phyloP scores from a whole-genome alignment of 306 rosid species.

The Cucurbita maxima region DNA sequence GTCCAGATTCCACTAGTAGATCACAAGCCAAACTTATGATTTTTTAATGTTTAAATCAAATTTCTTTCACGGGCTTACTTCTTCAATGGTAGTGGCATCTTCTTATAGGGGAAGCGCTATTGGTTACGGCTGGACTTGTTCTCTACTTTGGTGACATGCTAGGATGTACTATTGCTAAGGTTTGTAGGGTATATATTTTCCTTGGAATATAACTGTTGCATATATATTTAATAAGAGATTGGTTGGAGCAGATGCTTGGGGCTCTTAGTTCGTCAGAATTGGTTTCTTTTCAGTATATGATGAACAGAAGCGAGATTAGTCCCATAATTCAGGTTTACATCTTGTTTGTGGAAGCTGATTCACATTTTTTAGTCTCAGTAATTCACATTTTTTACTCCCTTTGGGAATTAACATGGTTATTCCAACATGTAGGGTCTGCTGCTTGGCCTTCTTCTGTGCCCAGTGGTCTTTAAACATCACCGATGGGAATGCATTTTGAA shows the following conservation, averaged over 20 bases:
- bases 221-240: constrained; percentile 10
- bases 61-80: constrained; percentile 6
- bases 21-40: background rate
- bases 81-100: background rate
- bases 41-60: background rate
- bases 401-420: constrained; percentile 6
- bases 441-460: constrained; percentile 78
- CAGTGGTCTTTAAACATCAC: constrained; percentile 47
- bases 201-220: constrained; percentile 3
- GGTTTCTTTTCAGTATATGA: constrained; percentile 30
- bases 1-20: background rate
- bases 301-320: constrained; percentile 60
- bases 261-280: constrained; percentile 27
- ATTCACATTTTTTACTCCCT: constrained; percentile 11
- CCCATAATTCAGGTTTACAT: constrained; percentile 64
- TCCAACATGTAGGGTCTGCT: constrained; percentile 61
- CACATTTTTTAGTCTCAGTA: constrained; percentile 6
- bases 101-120: constrained; percentile 63
- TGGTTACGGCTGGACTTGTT: constrained; percentile 72
- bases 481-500: constrained; percentile 40
- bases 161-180: constrained; percentile 54
- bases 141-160: constrained; percentile 88
- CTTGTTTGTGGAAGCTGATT: constrained; percentile 13
- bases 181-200: constrained; percentile 13
- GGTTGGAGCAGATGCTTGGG: constrained; percentile 41